A percentile compares a stretch with the other conserved stretches of the same genome.
phyloP scores from a whole-genome alignment of 2,329 filamentous ascomycete genomes.

The Beauveria pseudobassiana region DNA sequence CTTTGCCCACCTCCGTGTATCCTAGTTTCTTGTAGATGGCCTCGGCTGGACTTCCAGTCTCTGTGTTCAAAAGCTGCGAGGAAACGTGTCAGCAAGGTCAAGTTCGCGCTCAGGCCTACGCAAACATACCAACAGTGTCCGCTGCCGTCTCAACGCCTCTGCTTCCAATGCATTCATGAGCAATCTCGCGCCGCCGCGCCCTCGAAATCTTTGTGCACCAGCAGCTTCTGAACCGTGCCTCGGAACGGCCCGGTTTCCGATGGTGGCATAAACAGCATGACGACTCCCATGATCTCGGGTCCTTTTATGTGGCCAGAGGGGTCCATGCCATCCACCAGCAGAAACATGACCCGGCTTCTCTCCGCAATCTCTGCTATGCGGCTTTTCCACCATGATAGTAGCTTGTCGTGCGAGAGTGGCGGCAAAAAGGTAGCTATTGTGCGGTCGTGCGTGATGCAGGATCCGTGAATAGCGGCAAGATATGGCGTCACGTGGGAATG shows the following conservation, averaged over 20 bases:
- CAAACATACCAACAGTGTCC: conserved; percentile 43
- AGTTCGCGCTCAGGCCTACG: not conserved
- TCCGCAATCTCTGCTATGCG: conserved; percentile 39
- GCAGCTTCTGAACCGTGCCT: conserved; percentile 48
- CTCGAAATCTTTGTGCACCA: conserved; percentile 46
- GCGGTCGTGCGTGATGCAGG: conserved; percentile 50
- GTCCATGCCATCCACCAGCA: conserved; percentile 37
- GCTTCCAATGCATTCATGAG: conserved; percentile 49
- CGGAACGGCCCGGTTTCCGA: conserved; percentile 50
- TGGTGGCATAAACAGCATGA: conserved; percentile 43
- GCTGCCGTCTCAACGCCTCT: conserved; percentile 41
- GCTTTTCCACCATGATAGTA: conserved; percentile 50
- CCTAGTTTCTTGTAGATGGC: conserved; percentile 47
- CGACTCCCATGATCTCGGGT: conserved; percentile 45
- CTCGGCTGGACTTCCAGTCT: conserved; percentile 45
- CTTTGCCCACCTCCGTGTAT: conserved; percentile 46
- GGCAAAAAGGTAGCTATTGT: conserved; percentile 52
- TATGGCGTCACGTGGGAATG: conserved; percentile 48
- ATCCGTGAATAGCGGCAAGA: conserved; percentile 50
- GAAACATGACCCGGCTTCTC: conserved; percentile 42
- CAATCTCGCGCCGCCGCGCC: conserved; percentile 41
- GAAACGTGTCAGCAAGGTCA: not conserved
- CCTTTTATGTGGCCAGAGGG: conserved; percentile 29
- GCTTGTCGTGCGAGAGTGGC: conserved; percentile 48
- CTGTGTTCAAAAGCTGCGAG: conserved; percentile 44